These are phyloP conservation scores for Allantophomopsis cytisporea DNA, from an alignment of 2,329 filamentous ascomycete species.

Conservation along the genomic window DNA sequence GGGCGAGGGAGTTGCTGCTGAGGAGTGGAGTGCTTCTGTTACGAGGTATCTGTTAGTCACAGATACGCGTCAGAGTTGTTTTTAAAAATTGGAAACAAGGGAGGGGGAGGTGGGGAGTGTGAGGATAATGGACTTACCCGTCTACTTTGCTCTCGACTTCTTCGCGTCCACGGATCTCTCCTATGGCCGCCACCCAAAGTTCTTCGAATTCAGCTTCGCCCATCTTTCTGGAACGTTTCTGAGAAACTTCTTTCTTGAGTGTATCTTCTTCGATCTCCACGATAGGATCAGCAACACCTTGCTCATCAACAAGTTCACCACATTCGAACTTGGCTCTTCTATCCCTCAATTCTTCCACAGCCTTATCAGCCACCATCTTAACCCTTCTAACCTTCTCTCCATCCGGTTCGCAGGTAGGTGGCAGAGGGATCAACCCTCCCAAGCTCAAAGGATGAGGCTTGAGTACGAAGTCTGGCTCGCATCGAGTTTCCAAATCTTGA, in stretches of 20 bases:
- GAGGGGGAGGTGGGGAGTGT: neutral
- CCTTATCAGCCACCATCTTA: slow-evolving; percentile 76
- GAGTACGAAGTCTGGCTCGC: slow-evolving; percentile 78
- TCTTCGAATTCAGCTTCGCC: slow-evolving; percentile 84
- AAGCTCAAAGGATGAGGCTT: slow-evolving; percentile 74
- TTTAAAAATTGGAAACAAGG: slow-evolving; percentile 3
- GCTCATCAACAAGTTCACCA: slow-evolving; percentile 52
- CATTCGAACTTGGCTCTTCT: slow-evolving; percentile 85
- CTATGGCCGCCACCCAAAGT: slow-evolving; percentile 62
- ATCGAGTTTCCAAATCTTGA: slow-evolving; percentile 60
- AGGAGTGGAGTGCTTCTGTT: slow-evolving; percentile 62
- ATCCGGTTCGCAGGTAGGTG: slow-evolving; percentile 89
- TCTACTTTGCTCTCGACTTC: slow-evolving; percentile 38
- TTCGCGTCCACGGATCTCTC: slow-evolving; percentile 51
- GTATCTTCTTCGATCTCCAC: slow-evolving; percentile 54
- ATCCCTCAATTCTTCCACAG: slow-evolving; percentile 74
- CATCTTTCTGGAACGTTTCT: slow-evolving; percentile 71
- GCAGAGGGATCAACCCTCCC: slow-evolving; percentile 67
- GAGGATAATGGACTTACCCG: slow-evolving; percentile 33
- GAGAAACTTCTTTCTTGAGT: slow-evolving; percentile 63
- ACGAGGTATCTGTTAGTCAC: slow-evolving; percentile 75
- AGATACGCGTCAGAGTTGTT: slow-evolving; percentile 34
- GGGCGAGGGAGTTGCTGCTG: slow-evolving; percentile 80
- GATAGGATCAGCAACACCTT: slow-evolving; percentile 42
- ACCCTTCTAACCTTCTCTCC: slow-evolving; percentile 82